A percentile compares a stretch with the other conserved stretches of the same genome.
phyloP scores from a whole-genome alignment of 306 rosid genomes.

The Lathyrus tuberosus region DNA sequence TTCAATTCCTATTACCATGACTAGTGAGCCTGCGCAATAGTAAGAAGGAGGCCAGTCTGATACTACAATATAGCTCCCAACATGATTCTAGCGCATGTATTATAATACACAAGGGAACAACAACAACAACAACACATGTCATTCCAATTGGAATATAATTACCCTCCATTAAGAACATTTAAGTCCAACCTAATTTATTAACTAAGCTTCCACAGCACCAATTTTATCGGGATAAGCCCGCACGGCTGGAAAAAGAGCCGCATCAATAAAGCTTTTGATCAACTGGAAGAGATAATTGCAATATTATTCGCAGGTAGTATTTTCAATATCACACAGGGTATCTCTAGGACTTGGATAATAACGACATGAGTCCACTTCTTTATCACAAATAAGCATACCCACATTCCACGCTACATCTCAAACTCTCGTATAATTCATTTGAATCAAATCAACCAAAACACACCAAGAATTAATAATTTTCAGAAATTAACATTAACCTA shows the following conservation, averaged over 20 bases:
- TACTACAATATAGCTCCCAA: too few species aligned
- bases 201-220: not conserved
- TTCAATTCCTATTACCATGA: too few species aligned
- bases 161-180: constrained; percentile 10
- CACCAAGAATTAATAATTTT: too few species aligned
- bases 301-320: constrained; percentile 1
- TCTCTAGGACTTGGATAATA: not conserved
- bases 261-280: not conserved
- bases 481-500: too few species aligned
- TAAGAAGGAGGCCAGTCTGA: too few species aligned
- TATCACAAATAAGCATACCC: not conserved
- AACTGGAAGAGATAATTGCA: not conserved
- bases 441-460: constrained; percentile 9
- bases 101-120: constrained; percentile 10
- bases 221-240: not conserved
- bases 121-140: not conserved
- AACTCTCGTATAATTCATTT: not conserved
- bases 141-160: not conserved
- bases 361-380: not conserved
- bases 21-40: too few species aligned
- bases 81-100: too few species aligned
- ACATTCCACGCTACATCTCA: not conserved
- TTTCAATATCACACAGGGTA: constrained; percentile 1
- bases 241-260: not conserved
- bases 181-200: not conserved